Evolutionary conservation across 345 rosid genomes (phyloP).

Genomic region (Turritis glabra): DNA sequence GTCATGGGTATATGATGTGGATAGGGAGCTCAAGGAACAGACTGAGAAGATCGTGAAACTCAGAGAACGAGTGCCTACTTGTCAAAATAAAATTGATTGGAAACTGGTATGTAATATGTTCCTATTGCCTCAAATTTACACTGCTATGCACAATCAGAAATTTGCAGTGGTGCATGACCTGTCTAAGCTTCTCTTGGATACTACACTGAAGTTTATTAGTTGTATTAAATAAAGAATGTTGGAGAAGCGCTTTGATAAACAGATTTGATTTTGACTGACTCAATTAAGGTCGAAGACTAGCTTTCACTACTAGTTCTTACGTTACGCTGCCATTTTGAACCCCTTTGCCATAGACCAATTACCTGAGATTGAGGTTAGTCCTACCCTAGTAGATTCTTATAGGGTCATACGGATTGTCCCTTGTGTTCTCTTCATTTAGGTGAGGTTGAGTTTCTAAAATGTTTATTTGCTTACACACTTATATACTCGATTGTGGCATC

Average conservation of each 20-base stretch:
- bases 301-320: too few species aligned
- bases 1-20: conserved; percentile 86
- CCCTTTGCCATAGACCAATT: too few species aligned
- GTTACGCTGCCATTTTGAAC: too few species aligned
- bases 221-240: not conserved
- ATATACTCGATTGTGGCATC: not conserved
- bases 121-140: not conserved
- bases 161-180: not conserved
- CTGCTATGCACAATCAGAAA: not conserved
- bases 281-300: too few species aligned
- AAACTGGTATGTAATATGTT: conserved; percentile 52
- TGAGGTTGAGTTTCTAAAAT: conserved; percentile 9
- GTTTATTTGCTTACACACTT: conserved; percentile 1
- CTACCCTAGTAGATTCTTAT: not conserved
- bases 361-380: not conserved
- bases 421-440: not conserved
- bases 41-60: conserved; percentile 53
- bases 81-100: conserved; percentile 77
- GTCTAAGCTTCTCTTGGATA: conserved; percentile 6
- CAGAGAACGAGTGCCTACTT: conserved; percentile 69
- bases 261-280: too few species aligned
- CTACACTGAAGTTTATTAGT: not conserved
- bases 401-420: not conserved
- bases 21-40: conserved; percentile 61
- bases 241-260: too few species aligned